Conservation (phyloP, 129 eudicot species). For the Flaveria linearis region DNA sequence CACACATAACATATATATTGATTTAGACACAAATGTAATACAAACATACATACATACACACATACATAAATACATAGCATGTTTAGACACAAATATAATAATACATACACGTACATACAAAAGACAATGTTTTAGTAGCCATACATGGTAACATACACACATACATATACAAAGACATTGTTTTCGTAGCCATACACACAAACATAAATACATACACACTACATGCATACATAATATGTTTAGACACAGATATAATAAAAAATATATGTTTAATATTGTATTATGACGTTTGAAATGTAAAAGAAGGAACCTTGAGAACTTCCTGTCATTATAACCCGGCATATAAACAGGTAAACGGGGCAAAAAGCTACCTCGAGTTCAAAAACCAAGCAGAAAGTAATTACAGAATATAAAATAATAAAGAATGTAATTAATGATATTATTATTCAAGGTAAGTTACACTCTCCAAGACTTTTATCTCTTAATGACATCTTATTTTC, state of each 20-base stretch:
- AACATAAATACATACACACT: neutral
- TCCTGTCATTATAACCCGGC: constrained; percentile 30
- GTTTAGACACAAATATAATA: too few species aligned
- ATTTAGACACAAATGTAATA: too few species aligned
- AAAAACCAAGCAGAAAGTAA: constrained; percentile 58
- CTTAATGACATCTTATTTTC: constrained; percentile 34
- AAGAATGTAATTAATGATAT: constrained; percentile 14
- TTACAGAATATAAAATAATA: constrained; percentile 27
- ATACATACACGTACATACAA: too few species aligned
- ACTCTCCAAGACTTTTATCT: constrained; percentile 28
- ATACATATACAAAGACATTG: neutral
- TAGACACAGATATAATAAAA: neutral
- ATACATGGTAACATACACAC: neutral
- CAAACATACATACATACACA: too few species aligned
- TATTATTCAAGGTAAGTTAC: constrained; percentile 23
- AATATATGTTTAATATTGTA: neutral
- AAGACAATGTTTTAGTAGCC: neutral
- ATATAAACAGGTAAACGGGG: constrained; percentile 46
- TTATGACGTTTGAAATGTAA: constrained; percentile 19
- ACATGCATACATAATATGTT: neutral
- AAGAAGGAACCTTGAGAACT: constrained; percentile 14
- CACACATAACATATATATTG: too few species aligned
- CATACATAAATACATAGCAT: too few species aligned
- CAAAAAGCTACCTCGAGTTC: constrained; percentile 64
- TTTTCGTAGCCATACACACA: neutral